Base-by-base conservation (phyloP, 495 filamentous ascomycete genomes). In the Hypoxylon fuscum region DNA sequence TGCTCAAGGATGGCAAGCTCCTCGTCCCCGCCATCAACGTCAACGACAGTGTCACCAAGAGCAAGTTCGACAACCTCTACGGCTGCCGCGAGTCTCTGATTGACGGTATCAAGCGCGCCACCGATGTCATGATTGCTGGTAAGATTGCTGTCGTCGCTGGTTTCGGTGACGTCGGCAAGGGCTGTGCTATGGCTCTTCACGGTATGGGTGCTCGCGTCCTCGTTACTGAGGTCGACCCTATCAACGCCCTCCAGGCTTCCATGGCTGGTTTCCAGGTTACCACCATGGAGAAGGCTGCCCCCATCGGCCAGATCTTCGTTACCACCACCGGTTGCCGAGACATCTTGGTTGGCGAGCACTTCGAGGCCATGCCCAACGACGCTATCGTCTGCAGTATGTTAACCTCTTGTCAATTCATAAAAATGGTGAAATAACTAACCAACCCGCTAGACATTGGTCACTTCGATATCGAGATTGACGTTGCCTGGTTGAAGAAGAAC, bases 11-110 rank as follows among this genome's bases (percentile, higher is more conserved):
- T 50, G 85, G 87, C 76, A 87, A 87, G 76, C 92, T 98, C 63
- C 89, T 96, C 47, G 90, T 96, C 62, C 95, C 95, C 56, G 87
- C 96, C 76, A 93, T 98, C 88, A 98, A 98, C 80, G 95, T 98
- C 83, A 98, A 98, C 83, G 93, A 97, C 85, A 91, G 90, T 59
- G 93, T 97, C 73, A 97, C 95, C 76, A 97, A 98, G 89, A 97
- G 92, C 81, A 98, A 98, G 85, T 98, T 98, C 77, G 95, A 98
- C 87, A 98, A 98, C 86, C 84, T 98, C 55, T 98, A 98, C 85
- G 96, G 96, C 67, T 98, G 95, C 91, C 89, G 92, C 75, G 95
- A 98, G 84, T 97, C 95, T 57, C 88, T 98, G 72, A 89, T 98
- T 64, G 95, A 98, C 78, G 95, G 95, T 79, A 98, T 98, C 87